Evolutionary conservation across 106 monocot genomes (phyloP), one percentile per base, ranked within the genome.

Genomic region (Phalaenopsis equestris): DNA sequence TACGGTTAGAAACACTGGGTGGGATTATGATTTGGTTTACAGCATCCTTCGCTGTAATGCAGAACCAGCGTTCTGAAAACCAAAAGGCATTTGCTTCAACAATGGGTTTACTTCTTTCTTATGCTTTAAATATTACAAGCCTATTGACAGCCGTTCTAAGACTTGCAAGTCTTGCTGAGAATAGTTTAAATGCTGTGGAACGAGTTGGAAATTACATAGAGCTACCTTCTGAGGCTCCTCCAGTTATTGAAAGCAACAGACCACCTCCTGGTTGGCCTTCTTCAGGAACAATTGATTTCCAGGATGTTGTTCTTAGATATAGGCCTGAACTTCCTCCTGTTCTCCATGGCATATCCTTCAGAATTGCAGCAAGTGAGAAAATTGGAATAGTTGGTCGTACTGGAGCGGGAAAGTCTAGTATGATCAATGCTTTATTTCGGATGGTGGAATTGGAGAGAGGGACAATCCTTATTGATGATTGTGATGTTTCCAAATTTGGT

Each of bases 201-300:
- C 79, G 98, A 56, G 83, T 95, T 42, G 99, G 99, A 45, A 95
- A 88, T 21, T 99, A 99, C 67, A 90, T 93, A 49, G 99, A 99
- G 6, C 85, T 93, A 75, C 90, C 91, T 82, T 87, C 99, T 72
- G 99, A 99, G 86, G 99, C 99, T 67, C 93, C 93, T 80, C 75
- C 81, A 56, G 82, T 99, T 57, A 88, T 95, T 76, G 91, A 99
- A 82, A 86, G 45, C 70, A 93, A 83, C 61, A 93, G 91, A 67
- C 95, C 99, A 41, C 99, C 99, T 24, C 92, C 94, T 76, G 99
- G 94, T 72, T 99, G 99, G 99, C 99, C 99, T 80, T 91, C 93
- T 70, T 70, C 82, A 12, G 99, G 99, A 79, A 79, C 79, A 49
- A 85, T 99, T 55, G 82, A 86, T 56, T 99, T 99, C 73, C 85